These are phyloP conservation scores for Nasturtium officinale DNA, from an alignment of 345 rosid species.

Conservation along the genomic window DNA sequence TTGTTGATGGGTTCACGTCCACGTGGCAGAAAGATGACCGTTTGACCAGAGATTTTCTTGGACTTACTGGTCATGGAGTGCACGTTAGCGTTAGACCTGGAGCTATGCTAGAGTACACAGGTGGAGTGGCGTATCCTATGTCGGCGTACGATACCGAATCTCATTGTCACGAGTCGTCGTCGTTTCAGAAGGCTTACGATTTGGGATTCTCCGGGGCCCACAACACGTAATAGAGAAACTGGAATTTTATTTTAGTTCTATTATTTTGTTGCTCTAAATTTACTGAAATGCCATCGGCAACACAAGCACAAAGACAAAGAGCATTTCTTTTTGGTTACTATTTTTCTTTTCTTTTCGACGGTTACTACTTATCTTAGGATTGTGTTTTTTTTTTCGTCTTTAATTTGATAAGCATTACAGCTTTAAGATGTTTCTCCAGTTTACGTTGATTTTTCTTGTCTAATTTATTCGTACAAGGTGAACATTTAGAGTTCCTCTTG, in stretches of 20 bases:
- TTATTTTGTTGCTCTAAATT: slow-evolving; percentile 23
- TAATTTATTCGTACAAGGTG: not conserved
- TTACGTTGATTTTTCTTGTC: slow-evolving; percentile 2
- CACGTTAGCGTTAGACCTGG: slow-evolving; percentile 51
- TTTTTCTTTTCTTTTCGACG: too few species aligned
- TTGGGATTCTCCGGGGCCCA: slow-evolving; percentile 55
- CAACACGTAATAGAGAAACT: slow-evolving; percentile 24
- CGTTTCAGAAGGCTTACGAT: slow-evolving; percentile 53
- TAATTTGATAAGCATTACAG: not conserved
- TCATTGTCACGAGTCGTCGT: slow-evolving; percentile 38
- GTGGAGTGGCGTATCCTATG: slow-evolving; percentile 56
- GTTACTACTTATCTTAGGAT: slow-evolving; percentile 14
- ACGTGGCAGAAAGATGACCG: slow-evolving; percentile 70
- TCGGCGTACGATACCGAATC: slow-evolving; percentile 49
- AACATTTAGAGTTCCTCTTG: not conserved
- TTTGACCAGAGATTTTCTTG: slow-evolving; percentile 80
- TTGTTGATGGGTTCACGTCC: slow-evolving; percentile 43
- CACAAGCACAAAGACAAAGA: slow-evolving; percentile 21
- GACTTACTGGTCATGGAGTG: slow-evolving; percentile 53
- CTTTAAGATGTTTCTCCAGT: not conserved
- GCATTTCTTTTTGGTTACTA: slow-evolving; percentile 18
- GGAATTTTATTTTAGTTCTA: slow-evolving; percentile 14
- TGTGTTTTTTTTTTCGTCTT: not conserved
- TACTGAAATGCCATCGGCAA: slow-evolving; percentile 12
- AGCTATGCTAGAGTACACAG: slow-evolving; percentile 53